Evolutionary conservation across 2,329 filamentous ascomycete genomes (phyloP).

Genomic region (Canariomyces notabilis): DNA sequence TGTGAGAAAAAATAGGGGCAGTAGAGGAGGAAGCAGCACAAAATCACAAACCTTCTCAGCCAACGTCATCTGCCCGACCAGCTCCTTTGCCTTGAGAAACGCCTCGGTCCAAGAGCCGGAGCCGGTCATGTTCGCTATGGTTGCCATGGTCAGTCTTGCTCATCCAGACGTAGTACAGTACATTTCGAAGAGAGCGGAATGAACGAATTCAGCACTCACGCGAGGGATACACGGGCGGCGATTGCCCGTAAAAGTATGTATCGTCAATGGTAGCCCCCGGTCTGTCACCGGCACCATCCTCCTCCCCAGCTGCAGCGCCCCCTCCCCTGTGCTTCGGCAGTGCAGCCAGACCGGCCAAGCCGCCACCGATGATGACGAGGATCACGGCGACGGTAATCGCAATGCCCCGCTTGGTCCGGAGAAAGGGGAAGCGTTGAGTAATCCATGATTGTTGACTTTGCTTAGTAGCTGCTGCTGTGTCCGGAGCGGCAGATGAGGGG

Average conservation of each 20-base stretch:
- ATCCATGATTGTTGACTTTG: conserved; percentile 28
- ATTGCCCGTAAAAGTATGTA: conserved; percentile 45
- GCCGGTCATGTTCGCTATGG: conserved; percentile 53
- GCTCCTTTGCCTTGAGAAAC: conserved; percentile 59
- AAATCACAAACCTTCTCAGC: conserved; percentile 58
- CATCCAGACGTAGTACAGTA: not conserved
- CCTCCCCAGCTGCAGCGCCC: not conserved
- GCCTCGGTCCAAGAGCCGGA: conserved; percentile 63
- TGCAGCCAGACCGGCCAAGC: conserved; percentile 32
- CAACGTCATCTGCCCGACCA: conserved; percentile 69
- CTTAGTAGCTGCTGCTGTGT: not conserved
- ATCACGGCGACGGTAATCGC: conserved; percentile 24
- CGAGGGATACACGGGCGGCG: conserved; percentile 47
- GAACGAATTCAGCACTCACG: conserved; percentile 43
- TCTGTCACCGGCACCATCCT: not conserved
- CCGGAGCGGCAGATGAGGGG: conserved; percentile 13
- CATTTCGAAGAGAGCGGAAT: too few species aligned
- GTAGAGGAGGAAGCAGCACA: not conserved
- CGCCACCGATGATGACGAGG: conserved; percentile 33
- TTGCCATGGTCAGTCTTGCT: conserved; percentile 19
- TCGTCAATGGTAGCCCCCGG: conserved; percentile 36
- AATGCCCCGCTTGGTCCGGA: conserved; percentile 29
- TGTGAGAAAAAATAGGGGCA: not conserved
- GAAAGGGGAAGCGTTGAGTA: conserved; percentile 27
- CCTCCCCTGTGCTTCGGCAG: conserved; percentile 21